Evolutionary conservation across 306 rosid genomes (phyloP).

Genomic region (Boehmeria nivea): DNA sequence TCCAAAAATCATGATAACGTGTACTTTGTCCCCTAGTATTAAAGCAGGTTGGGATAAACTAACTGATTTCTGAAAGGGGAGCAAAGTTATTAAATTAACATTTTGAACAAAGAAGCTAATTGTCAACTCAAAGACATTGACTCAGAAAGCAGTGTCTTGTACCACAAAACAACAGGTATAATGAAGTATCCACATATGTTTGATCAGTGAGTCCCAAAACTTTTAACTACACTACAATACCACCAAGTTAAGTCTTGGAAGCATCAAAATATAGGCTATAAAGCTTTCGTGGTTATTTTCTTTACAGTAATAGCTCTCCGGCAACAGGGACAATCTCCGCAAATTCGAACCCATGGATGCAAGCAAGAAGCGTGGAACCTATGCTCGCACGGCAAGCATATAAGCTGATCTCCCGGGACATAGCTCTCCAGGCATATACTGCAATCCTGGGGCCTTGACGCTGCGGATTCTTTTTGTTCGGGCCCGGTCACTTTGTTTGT

Average conservation of each 20-base stretch:
- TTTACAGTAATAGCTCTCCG: slow-evolving; percentile 48
- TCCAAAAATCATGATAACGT: too few species aligned
- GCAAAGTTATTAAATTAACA: too few species aligned
- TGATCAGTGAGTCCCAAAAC: slow-evolving; percentile 13
- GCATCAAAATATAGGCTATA: slow-evolving; percentile 6
- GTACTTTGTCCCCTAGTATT: too few species aligned
- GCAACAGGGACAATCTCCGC: slow-evolving; percentile 85
- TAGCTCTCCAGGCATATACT: slow-evolving; percentile 83
- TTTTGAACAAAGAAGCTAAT: too few species aligned
- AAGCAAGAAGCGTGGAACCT: slow-evolving; percentile 68
- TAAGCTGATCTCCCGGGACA: slow-evolving; percentile 51
- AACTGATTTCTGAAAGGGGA: too few species aligned
- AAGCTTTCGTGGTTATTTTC: slow-evolving; percentile 1
- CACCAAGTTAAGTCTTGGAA: neutral
- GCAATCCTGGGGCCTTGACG: slow-evolving; percentile 48
- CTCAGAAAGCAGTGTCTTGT: too few species aligned
- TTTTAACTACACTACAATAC: slow-evolving; percentile 9
- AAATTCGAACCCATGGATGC: slow-evolving; percentile 68
- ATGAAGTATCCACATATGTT: too few species aligned
- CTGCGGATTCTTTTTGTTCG: slow-evolving; percentile 1
- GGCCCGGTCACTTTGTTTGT: slow-evolving; percentile 22
- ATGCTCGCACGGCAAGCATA: slow-evolving; percentile 65
- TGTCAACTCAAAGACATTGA: too few species aligned
- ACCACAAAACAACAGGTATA: too few species aligned
- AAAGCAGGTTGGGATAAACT: too few species aligned